A percentile compares a stretch with the other conserved stretches of the same genome.
Conservation (phyloP, 2,329 filamentous ascomycete species). For the Aphanocladium album region DNA sequence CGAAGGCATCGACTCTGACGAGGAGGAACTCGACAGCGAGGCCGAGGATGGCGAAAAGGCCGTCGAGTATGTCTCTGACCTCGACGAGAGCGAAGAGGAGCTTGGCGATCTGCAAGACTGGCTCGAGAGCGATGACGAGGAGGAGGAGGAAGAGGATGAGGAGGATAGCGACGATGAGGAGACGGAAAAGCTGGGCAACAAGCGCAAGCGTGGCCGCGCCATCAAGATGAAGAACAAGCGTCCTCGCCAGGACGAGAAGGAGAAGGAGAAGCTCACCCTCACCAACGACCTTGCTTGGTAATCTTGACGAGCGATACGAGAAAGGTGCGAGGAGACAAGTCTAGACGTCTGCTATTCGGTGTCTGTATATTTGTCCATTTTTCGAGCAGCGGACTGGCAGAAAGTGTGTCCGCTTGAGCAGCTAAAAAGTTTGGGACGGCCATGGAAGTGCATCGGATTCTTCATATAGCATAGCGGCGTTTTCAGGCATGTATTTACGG, state of each 20-base stretch:
- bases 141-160: slow-evolving; percentile 52
- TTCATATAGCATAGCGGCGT: slow-evolving; percentile 15
- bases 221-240: slow-evolving; percentile 43
- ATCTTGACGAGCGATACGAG: not conserved
- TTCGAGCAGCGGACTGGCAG: not conserved
- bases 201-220: slow-evolving; percentile 47
- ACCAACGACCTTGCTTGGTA: slow-evolving; percentile 41
- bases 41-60: slow-evolving; percentile 67
- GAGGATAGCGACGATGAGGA: slow-evolving; percentile 54
- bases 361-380: not conserved
- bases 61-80: slow-evolving; percentile 89
- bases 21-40: slow-evolving; percentile 62
- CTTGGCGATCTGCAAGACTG: slow-evolving; percentile 84
- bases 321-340: not conserved
- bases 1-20: slow-evolving; percentile 75
- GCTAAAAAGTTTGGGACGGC: not conserved
- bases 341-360: not conserved
- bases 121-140: slow-evolving; percentile 67
- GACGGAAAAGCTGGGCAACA: slow-evolving; percentile 50
- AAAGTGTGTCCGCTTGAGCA: not conserved
- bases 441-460: slow-evolving; percentile 1
- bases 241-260: slow-evolving; percentile 44
- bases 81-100: slow-evolving; percentile 79
- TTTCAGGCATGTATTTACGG: slow-evolving; percentile 10
- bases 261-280: slow-evolving; percentile 52